phyloP scores from a whole-genome alignment of 805 yeast species.

The Yamadazyma paraphyllophila region DNA sequence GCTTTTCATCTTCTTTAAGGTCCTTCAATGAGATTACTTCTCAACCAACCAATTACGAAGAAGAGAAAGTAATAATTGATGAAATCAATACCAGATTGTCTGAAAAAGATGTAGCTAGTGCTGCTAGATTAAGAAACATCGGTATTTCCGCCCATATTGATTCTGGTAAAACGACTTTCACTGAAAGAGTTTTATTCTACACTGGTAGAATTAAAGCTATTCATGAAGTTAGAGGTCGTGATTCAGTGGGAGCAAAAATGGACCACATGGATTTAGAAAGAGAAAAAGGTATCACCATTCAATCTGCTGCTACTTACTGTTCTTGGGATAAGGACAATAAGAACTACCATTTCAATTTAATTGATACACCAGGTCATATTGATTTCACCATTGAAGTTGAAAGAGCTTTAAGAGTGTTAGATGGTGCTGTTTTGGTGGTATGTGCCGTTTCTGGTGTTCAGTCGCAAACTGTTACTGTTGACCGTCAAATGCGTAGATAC shows the following conservation, averaged over 20 bases:
- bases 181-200: slow-evolving; percentile 93
- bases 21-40: slow-evolving; percentile 8
- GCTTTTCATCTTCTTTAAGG: slow-evolving; percentile 4
- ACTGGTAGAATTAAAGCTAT: slow-evolving; percentile 97
- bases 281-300: slow-evolving; percentile 98
- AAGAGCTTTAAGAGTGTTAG: slow-evolving; percentile 95
- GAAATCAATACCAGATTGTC: slow-evolving; percentile 49
- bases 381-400: slow-evolving; percentile 99
- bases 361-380: slow-evolving; percentile 98
- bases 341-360: slow-evolving; percentile 84
- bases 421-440: slow-evolving; percentile 97
- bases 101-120: slow-evolving; percentile 49
- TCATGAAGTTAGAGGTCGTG: slow-evolving; percentile 96
- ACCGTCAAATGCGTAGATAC: slow-evolving; percentile 97
- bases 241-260: slow-evolving; percentile 98
- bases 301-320: slow-evolving; percentile 98
- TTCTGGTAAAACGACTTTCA: slow-evolving; percentile 96
- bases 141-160: slow-evolving; percentile 99
- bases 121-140: slow-evolving; percentile 76
- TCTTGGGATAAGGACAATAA: slow-evolving; percentile 79
- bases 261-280: slow-evolving; percentile 98
- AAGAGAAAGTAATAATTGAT: slow-evolving; percentile 69
- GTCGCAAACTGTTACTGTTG: slow-evolving; percentile 97
- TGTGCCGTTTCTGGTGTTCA: slow-evolving; percentile 99
- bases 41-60: slow-evolving; percentile 55